phyloP scores from a whole-genome alignment of 495 filamentous ascomycete species.

The Tuber aestivum region DNA sequence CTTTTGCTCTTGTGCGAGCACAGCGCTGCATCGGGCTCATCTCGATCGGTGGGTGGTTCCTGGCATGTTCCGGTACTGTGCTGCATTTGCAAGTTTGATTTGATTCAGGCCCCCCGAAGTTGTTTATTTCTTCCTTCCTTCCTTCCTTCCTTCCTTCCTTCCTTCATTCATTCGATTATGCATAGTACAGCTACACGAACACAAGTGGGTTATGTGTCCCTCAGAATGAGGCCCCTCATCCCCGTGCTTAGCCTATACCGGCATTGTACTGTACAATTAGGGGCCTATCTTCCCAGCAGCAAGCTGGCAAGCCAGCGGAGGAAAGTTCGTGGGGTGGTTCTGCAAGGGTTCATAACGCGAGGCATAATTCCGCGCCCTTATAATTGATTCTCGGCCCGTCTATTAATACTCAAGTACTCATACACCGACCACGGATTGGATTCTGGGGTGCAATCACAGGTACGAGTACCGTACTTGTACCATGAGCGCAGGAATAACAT shows the following conservation, averaged over 20 bases:
- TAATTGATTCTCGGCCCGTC: not conserved
- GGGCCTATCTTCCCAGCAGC: not conserved
- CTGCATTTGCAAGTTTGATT: not conserved
- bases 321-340: not conserved
- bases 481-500: not conserved
- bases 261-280: not conserved
- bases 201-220: not conserved
- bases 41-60: not conserved
- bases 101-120: not conserved
- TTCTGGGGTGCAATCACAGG: not conserved
- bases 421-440: not conserved
- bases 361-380: not conserved
- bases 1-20: not conserved
- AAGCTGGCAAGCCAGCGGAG: not conserved
- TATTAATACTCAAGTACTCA: too few species aligned
- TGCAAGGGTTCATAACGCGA: not conserved
- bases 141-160: not conserved
- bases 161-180: not conserved
- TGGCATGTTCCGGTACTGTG: not conserved
- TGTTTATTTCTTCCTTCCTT: not conserved
- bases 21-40: not conserved
- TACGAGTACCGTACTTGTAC: too few species aligned
- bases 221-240: not conserved
- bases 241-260: not conserved
- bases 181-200: not conserved